Conservation (phyloP, 2,329 filamentous ascomycete species). For the Cercospora beticola region DNA sequence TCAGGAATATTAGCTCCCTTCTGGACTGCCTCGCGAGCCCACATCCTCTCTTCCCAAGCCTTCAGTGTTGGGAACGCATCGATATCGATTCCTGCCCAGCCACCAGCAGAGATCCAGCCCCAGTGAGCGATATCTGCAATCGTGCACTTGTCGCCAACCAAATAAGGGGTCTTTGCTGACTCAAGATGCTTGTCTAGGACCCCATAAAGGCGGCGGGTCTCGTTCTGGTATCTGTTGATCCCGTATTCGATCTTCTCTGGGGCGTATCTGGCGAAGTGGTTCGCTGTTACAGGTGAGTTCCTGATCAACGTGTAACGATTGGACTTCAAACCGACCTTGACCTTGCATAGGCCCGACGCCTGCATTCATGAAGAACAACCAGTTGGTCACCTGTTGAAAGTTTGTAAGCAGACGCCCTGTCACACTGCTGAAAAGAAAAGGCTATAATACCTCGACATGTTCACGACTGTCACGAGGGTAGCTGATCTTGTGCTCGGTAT, state of each 20-base stretch:
- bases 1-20: constrained; percentile 65
- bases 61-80: constrained; percentile 73
- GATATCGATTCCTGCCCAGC: constrained; percentile 66
- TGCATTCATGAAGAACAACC: constrained; percentile 69
- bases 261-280: constrained; percentile 81
- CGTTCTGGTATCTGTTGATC: constrained; percentile 77
- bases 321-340: neutral
- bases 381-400: constrained; percentile 56
- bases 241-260: constrained; percentile 81
- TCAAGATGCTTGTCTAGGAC: constrained; percentile 71
- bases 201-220: constrained; percentile 77
- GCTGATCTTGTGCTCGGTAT: constrained; percentile 73
- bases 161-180: constrained; percentile 50
- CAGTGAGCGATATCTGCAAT: constrained; percentile 74
- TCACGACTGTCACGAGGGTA: constrained; percentile 72
- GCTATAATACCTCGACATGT: constrained; percentile 57
- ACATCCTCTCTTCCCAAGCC: constrained; percentile 72
- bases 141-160: constrained; percentile 66
- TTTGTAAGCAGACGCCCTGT: neutral
- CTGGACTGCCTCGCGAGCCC: constrained; percentile 68
- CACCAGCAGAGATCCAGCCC: constrained; percentile 68
- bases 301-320: neutral
- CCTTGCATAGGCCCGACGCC: constrained; percentile 46
- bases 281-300: constrained; percentile 53
- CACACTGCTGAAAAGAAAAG: neutral